Base-by-base conservation (phyloP, 352 stramenopile species). In the Pythium brachiatum region DNA sequence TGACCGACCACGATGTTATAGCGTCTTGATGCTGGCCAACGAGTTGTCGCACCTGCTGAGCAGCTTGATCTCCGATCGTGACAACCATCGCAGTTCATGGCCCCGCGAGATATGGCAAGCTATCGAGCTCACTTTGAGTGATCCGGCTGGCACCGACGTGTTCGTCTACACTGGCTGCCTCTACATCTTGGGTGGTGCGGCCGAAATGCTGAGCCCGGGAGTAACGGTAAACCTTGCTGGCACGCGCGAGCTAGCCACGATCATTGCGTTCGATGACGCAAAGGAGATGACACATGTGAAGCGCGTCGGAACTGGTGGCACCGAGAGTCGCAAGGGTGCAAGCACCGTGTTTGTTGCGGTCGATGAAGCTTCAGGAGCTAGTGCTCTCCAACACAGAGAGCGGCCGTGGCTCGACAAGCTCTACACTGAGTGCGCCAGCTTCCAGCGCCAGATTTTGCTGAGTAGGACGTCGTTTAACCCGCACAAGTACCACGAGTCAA, bases 211-310 rank as follows among this genome's bases (percentile, higher is more conserved):
- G 0, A 29, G 34, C 3, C 43, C 31, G 23, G 64, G 64, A 34
- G 25, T 31, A 16, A 25, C 26, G 12, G 64, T 70, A 1, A n/a
- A 62, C 5, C 21, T 70, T 16, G 26, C 27, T 11, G 64, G 58
- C 8, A 64, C 64, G 16, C 25, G 21, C 4, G 64, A 71, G 16
- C 26, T 18, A 32, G 64, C 53, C 6, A 67, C 46, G 11, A 27
- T 71, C 8, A 44, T 71, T 20, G 53, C 46, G 12, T 13, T 64
- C 7, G 57, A 64, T 13, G 53, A 62, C 1, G 13, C 8, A n/a
- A 12, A 38, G 31, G 3, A 18, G 3, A 26, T 36, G 20, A 13
- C 21, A 7, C 2, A 7, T 15, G 12, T n/a, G 9, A 27, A 26
- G 25, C 2, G 25, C 16, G 23, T 44, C 2, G 38, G 38, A 1